A percentile compares a stretch with the other conserved stretches of the same genome.
These are phyloP conservation scores for Tetraselmis striata DNA, from an alignment of 139 green algal genomes.

Conservation along the genomic window DNA sequence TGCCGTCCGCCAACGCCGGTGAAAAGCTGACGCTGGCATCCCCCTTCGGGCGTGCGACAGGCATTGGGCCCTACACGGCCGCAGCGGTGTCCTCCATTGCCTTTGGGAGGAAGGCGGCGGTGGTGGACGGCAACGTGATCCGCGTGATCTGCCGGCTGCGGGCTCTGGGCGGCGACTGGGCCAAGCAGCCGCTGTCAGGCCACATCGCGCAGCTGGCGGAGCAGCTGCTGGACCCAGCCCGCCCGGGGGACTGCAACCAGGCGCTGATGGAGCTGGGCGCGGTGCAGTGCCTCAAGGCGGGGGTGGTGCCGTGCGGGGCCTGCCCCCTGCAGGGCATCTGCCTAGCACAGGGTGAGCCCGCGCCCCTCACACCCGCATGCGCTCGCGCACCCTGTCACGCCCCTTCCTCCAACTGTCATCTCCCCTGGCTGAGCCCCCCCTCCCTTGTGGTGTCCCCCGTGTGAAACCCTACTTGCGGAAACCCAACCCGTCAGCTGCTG, in stretches of 20 bases:
- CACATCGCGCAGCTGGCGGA: constrained; percentile 41
- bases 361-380: not conserved
- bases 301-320: constrained; percentile 48
- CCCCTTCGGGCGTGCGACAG: constrained; percentile 23
- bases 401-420: too few species aligned
- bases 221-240: constrained; percentile 49
- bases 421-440: constrained; percentile 22
- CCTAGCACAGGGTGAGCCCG: constrained; percentile 14
- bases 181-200: constrained; percentile 14
- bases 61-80: constrained; percentile 84
- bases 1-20: not conserved
- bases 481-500: too few species aligned
- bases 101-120: constrained; percentile 56
- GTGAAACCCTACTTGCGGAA: too few species aligned
- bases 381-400: constrained; percentile 24
- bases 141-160: constrained; percentile 67
- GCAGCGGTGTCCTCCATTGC: constrained; percentile 85
- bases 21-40: not conserved
- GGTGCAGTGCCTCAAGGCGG: constrained; percentile 68
- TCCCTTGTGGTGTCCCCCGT: too few species aligned
- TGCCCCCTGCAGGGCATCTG: constrained; percentile 67
- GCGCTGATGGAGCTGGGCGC: constrained; percentile 96
- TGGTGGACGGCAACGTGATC: constrained; percentile 94
- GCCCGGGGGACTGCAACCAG: constrained; percentile 90
- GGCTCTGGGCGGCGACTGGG: constrained; percentile 22